Conservation (phyloP, 139 green algal genomes). For the Closterium sp. region DNA sequence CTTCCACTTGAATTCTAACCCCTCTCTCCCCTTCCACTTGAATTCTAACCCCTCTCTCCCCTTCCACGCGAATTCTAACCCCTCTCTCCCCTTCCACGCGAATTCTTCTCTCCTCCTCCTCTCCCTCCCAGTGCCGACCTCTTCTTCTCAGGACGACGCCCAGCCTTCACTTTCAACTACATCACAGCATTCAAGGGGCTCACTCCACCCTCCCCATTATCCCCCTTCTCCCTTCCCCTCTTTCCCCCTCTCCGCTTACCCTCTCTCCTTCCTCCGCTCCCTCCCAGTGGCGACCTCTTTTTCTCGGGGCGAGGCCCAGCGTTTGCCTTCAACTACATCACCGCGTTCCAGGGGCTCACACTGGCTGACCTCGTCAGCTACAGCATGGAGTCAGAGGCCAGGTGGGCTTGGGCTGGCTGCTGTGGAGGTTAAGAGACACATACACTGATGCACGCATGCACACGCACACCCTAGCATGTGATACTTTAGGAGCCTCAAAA, state of each 20-base stretch:
- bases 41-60: neutral
- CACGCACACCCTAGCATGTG: too few species aligned
- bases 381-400: slow-evolving; percentile 53
- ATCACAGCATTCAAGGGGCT: slow-evolving; percentile 94
- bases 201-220: slow-evolving; percentile 65
- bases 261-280: neutral
- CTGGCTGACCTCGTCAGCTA: slow-evolving; percentile 86
- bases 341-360: slow-evolving; percentile 92
- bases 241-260: neutral
- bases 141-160: slow-evolving; percentile 59
- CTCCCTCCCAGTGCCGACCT: slow-evolving; percentile 45
- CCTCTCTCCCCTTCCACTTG: neutral
- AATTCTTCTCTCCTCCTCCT: neutral
- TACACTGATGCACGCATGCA: too few species aligned
- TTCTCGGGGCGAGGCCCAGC: slow-evolving; percentile 64
- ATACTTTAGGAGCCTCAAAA: too few species aligned
- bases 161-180: slow-evolving; percentile 88
- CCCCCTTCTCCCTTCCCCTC: neutral
- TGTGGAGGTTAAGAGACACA: too few species aligned
- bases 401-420: too few species aligned
- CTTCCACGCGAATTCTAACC: neutral
- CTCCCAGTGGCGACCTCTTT: slow-evolving; percentile 45
- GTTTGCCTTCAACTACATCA: slow-evolving; percentile 93
- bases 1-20: neutral
- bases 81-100: neutral